phyloP scores from a whole-genome alignment of 176 grass and related monocot genomes.

The Musa acuminata region DNA sequence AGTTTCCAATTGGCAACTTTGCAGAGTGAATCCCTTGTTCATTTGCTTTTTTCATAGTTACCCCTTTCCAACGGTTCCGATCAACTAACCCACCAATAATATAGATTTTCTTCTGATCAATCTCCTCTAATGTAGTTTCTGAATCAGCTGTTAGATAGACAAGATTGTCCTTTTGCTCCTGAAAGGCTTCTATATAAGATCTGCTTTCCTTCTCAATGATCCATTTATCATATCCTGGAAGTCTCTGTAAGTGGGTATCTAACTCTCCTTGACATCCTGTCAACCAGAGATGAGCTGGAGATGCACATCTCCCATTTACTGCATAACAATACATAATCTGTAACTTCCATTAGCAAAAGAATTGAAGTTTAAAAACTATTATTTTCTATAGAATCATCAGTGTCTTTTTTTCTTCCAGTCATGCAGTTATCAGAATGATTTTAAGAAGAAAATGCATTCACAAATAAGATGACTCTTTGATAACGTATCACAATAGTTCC shows the following conservation, averaged over 20 bases:
- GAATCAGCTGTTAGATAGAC: conserved; percentile 88
- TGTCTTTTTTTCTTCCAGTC: no score
- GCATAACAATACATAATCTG: conserved; percentile 99
- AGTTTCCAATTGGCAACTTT: conserved; percentile 78
- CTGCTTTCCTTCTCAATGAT: conserved; percentile 68
- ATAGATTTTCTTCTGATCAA: conserved; percentile 75
- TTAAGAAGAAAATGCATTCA: no score
- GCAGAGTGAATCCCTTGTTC: conserved; percentile 81
- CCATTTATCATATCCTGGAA: conserved; percentile 83
- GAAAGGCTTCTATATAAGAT: conserved; percentile 76
- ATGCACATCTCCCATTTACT: conserved; percentile 71
- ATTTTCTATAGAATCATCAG: neutral
- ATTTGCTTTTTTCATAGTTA: conserved; percentile 77
- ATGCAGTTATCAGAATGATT: no score
- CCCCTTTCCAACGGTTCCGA: conserved; percentile 75
- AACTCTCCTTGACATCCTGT: conserved; percentile 89
- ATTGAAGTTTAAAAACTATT: neutral
- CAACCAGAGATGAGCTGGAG: conserved; percentile 81
- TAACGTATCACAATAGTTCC: no score
- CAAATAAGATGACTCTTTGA: no score
- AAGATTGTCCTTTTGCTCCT: conserved; percentile 60
- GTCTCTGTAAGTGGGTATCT: conserved; percentile 46
- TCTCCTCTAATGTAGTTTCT: conserved; percentile 65
- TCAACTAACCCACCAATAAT: conserved; percentile 95
- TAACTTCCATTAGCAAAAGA: conserved; percentile 39